A percentile compares a stretch with the other conserved stretches of the same genome.
Evolutionary conservation across 139 green algal genomes (phyloP).

Genomic region (Trebouxia sp.): DNA sequence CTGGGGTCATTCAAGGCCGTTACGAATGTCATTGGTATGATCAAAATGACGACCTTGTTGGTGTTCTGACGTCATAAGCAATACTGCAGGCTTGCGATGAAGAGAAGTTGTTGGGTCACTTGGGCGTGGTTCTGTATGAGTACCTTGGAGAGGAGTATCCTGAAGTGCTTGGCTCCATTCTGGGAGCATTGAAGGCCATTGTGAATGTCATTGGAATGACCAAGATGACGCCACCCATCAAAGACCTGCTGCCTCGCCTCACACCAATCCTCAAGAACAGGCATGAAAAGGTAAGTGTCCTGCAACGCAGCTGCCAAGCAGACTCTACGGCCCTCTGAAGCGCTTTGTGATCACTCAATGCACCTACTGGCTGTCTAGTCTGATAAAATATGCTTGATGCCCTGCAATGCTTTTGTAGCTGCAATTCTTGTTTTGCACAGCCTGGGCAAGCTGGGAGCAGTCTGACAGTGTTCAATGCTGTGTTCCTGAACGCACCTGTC

Average conservation of each 20-base stretch:
- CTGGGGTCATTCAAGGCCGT: conserved; percentile 95
- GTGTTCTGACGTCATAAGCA: background rate
- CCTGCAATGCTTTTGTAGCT: background rate
- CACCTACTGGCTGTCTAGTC: too few species aligned
- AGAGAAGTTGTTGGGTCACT: conserved; percentile 95
- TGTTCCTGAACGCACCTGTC: too few species aligned
- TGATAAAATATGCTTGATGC: too few species aligned
- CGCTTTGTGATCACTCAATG: too few species aligned
- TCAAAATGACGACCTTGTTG: conserved; percentile 86
- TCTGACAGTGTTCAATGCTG: too few species aligned
- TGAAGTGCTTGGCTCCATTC: conserved; percentile 96
- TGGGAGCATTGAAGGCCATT: conserved; percentile 94
- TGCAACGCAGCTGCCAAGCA: too few species aligned
- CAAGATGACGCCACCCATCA: conserved; percentile 99
- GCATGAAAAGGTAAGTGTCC: conserved; percentile 76
- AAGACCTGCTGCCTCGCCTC: conserved; percentile 97
- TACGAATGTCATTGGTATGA: conserved; percentile 98
- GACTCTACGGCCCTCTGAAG: too few species aligned
- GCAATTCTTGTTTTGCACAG: too few species aligned
- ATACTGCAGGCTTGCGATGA: conserved; percentile 83
- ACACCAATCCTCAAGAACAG: conserved; percentile 99
- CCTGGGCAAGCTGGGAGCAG: too few species aligned
- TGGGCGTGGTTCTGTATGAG: conserved; percentile 97
- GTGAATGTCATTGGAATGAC: conserved; percentile 98
- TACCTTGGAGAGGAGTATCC: conserved; percentile 96